Evolutionary conservation across 495 filamentous ascomycete species (phyloP), one percentile per base, ranked within the genome.

Genomic region (Trichocladium antarcticum): DNA sequence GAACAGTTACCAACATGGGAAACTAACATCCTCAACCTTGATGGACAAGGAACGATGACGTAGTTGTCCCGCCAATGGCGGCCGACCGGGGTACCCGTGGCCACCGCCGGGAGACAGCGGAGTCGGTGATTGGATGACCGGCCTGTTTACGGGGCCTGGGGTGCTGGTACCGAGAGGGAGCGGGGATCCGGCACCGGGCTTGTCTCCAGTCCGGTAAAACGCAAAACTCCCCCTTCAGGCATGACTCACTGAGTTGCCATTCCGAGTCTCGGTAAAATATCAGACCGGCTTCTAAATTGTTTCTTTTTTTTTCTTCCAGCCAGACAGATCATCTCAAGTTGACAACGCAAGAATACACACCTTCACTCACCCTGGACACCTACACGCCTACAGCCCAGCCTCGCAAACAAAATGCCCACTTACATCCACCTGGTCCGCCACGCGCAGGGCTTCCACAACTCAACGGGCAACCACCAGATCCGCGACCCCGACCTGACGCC

Each of bases 401-500:
- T n/a, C n/a, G n/a, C n/a, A 31, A 15, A 34, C n/a, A 55, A 52
- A 20, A 72, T 73, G 70, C 58, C 70, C 5, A 65, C 62, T 16
- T 63, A 67, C 22, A 57, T 74, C 50, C 74, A 93, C 56, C 63
- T 74, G 27, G 72, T 74, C 45, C 70, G 72, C 37, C 72, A 74
- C 59, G 72, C 72, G 17, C 70, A 74, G 73, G 89, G 87, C 65
- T 71, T 77, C 58, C 89, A 96, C 73, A 95, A 97, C 69, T 77
- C 94, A 59, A 70, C 55, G 48, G 57, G 59, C n/a, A 78, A 89
- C 70, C 81, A 93, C 59, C 61, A 68, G 49, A 70, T 94, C 37
- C 80, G 59, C 14, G 90, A 97, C 57, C 87, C 90, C 3, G 66
- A 76, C 47, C 78, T 97, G 29, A 95, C 90, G 12, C 69, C 78